Conservation (phyloP, 23 red algal species). For the Gracilaria caudata region DNA sequence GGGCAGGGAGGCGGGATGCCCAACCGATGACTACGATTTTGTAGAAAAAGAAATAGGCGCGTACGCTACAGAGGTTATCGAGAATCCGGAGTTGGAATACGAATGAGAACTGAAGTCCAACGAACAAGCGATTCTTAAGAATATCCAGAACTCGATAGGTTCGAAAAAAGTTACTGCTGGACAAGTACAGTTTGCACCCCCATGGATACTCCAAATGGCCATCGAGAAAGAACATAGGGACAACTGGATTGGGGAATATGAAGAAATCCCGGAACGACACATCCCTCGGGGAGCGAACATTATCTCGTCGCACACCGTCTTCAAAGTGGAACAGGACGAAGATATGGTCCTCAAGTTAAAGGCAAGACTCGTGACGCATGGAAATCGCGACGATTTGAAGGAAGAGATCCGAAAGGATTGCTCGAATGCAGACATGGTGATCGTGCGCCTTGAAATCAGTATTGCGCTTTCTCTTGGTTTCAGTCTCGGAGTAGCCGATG, state of each 20-base stretch:
- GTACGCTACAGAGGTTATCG: not conserved
- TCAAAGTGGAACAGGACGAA: constrained; percentile 8
- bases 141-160: not conserved
- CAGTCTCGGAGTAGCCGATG: not conserved
- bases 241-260: constrained; percentile 18
- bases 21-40: not conserved
- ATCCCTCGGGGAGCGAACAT: not conserved
- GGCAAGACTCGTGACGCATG: not conserved
- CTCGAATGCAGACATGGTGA: not conserved
- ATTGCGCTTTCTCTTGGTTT: constrained; percentile 4
- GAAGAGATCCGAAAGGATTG: constrained; percentile 29
- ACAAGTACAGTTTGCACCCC: not conserved
- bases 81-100: not conserved
- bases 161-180: not conserved
- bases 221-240: not conserved
- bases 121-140: not conserved
- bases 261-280: not conserved
- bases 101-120: not conserved
- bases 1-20: not conserved
- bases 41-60: not conserved
- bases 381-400: constrained; percentile 13
- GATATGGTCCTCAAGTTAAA: not conserved
- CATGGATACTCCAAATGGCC: constrained; percentile 21
- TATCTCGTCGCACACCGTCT: constrained; percentile 3
- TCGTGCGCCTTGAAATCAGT: not conserved